These are phyloP conservation scores for Aspergillus niger DNA, from an alignment of 2,329 filamentous ascomycete genomes.

Conservation along the genomic window DNA sequence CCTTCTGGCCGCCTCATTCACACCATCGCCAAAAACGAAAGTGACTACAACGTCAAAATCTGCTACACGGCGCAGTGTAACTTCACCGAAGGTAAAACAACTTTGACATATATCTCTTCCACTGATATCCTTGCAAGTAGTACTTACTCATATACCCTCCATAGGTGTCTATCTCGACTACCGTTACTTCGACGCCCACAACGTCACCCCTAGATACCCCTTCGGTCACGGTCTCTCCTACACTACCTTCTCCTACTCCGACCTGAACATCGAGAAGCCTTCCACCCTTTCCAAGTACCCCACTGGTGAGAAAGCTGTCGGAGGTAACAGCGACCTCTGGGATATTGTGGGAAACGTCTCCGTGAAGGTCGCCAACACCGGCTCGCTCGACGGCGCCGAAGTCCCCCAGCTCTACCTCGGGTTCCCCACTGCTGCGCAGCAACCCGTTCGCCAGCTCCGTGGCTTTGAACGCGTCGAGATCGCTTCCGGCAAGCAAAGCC, in stretches of 20 bases:
- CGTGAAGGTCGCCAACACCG: conserved; percentile 55
- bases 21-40: conserved; percentile 58
- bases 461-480: conserved; percentile 57
- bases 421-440: conserved; percentile 39
- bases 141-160: neutral
- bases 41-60: conserved; percentile 53
- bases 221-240: conserved; percentile 40
- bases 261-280: conserved; percentile 10
- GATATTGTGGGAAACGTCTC: conserved; percentile 52
- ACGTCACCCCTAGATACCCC: conserved; percentile 38
- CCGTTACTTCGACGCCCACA: conserved; percentile 50
- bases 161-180: conserved; percentile 56
- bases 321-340: conserved; percentile 61
- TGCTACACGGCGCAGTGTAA: conserved; percentile 9
- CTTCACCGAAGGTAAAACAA: conserved; percentile 9
- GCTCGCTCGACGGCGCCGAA: conserved; percentile 49
- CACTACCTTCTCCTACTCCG: conserved; percentile 27
- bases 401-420: conserved; percentile 60
- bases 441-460: conserved; percentile 46
- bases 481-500: conserved; percentile 42
- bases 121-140: no score
- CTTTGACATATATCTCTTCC: neutral
- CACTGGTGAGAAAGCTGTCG: conserved; percentile 25
- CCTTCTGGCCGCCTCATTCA: conserved; percentile 46
- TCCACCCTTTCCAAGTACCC: conserved; percentile 7